Evolutionary conservation across 805 yeast genomes (phyloP).

Genomic region (Ogataea angusta): DNA sequence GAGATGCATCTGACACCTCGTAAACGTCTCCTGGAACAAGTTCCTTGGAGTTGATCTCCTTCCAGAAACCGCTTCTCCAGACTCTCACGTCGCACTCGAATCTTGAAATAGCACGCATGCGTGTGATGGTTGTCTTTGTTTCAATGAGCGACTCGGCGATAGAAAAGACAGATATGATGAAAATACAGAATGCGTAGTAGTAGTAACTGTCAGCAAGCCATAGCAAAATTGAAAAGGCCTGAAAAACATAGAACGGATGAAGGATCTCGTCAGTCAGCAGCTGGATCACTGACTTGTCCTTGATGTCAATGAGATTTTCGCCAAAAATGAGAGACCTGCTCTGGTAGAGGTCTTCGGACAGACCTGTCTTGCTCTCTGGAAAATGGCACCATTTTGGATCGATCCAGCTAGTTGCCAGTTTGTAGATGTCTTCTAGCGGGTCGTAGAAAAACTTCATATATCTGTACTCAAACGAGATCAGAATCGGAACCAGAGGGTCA

Average conservation of each 20-base stretch:
- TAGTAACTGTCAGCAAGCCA: constrained; percentile 93
- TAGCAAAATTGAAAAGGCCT: constrained; percentile 82
- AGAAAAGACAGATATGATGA: constrained; percentile 78
- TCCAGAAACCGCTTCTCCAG: constrained; percentile 92
- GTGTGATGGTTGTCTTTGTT: constrained; percentile 68
- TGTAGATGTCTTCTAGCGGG: constrained; percentile 83
- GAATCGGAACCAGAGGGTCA: constrained; percentile 66
- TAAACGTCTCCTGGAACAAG: constrained; percentile 95
- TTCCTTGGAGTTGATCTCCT: constrained; percentile 67
- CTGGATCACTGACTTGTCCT: constrained; percentile 62
- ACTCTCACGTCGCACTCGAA: constrained; percentile 83
- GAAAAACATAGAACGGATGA: constrained; percentile 95
- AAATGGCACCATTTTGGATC: constrained; percentile 73
- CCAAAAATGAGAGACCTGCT: constrained; percentile 77
- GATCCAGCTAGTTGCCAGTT: constrained; percentile 82
- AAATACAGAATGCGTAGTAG: constrained; percentile 91
- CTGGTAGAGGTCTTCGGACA: constrained; percentile 63
- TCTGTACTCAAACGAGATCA: constrained; percentile 75
- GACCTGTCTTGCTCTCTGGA: constrained; percentile 58
- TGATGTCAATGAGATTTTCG: constrained; percentile 67
- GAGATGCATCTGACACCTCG: constrained; percentile 84
- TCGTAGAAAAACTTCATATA: constrained; percentile 79
- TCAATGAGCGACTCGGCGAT: constrained; percentile 81
- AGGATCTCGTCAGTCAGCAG: constrained; percentile 81
- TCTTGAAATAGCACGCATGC: constrained; percentile 70